phyloP scores from a whole-genome alignment of 2,329 filamentous ascomycete species.

The Fusarium pseudocircinatum region DNA sequence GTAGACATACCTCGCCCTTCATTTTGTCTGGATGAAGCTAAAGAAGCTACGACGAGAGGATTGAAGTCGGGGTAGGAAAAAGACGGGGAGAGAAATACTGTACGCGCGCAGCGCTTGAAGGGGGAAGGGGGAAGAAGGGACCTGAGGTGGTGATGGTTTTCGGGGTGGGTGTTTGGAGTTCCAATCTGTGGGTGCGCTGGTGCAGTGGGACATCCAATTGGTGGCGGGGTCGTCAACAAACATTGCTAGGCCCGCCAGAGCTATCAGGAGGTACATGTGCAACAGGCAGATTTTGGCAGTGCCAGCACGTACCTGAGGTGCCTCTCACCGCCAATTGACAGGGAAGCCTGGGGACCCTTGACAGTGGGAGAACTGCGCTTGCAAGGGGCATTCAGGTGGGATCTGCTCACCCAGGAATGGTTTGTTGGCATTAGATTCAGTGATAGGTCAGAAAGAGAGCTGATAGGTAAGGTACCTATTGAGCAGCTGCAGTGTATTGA shows the following conservation, averaged over 20 bases:
- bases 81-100: conserved; percentile 38
- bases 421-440: background rate
- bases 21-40: conserved; percentile 52
- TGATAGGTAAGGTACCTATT: background rate
- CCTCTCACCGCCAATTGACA: conserved; percentile 46
- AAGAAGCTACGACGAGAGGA: conserved; percentile 32
- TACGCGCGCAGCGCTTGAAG: conserved; percentile 50
- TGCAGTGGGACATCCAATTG: conserved; percentile 34
- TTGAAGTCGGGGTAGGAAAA: conserved; percentile 33
- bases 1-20: conserved; percentile 65
- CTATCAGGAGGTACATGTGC: conserved; percentile 19
- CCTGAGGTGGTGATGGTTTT: conserved; percentile 49
- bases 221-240: conserved; percentile 43
- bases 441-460: background rate
- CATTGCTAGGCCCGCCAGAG: conserved; percentile 10
- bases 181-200: conserved; percentile 39
- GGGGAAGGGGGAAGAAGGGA: conserved; percentile 43
- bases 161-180: conserved; percentile 45
- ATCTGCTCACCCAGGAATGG: conserved; percentile 9
- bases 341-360: conserved; percentile 32
- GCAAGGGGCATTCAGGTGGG: conserved; percentile 36
- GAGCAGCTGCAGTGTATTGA: background rate
- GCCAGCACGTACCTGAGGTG: conserved; percentile 21
- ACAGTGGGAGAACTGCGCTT: conserved; percentile 29
- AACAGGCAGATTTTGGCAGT: conserved; percentile 11